These are phyloP conservation scores for Groenewaldozyma tartarivorans DNA, from an alignment of 805 yeast genomes.

Conservation along the genomic window DNA sequence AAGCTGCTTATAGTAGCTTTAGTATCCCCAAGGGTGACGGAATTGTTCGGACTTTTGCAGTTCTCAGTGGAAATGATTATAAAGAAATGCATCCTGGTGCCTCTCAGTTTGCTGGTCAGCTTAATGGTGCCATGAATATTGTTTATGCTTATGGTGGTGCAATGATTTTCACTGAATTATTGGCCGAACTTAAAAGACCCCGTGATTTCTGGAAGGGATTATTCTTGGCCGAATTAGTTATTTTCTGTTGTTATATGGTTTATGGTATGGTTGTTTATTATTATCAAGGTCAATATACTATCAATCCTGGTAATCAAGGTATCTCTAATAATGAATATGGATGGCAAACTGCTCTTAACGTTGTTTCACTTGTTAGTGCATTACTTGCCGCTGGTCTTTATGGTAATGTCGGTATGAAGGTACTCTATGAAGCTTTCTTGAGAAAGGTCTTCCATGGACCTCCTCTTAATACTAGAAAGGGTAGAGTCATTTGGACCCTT, in stretches of 20 bases:
- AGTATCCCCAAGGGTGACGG: constrained; percentile 7
- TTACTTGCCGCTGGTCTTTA: constrained; percentile 37
- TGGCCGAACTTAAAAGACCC: constrained; percentile 41
- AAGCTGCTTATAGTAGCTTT: constrained; percentile 10
- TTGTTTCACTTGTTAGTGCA: constrained; percentile 31
- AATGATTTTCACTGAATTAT: constrained; percentile 38
- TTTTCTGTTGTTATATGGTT: constrained; percentile 32
- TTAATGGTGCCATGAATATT: constrained; percentile 35
- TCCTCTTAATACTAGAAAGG: constrained; percentile 26
- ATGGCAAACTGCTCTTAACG: constrained; percentile 31
- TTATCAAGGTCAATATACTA: constrained; percentile 37
- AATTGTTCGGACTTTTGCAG: constrained; percentile 19
- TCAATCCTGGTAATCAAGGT: constrained; percentile 38
- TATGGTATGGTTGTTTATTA: constrained; percentile 37
- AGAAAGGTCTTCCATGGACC: constrained; percentile 27
- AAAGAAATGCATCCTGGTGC: not conserved
- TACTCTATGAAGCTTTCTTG: constrained; percentile 33
- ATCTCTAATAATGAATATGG: constrained; percentile 25
- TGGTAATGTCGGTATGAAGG: constrained; percentile 39
- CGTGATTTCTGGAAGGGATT: constrained; percentile 42
- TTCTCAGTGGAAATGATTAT: constrained; percentile 18
- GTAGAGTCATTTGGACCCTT: constrained; percentile 30
- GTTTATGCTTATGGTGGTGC: constrained; percentile 45
- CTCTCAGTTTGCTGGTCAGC: constrained; percentile 18
- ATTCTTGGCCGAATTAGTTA: constrained; percentile 33